Conservation (phyloP, 2,329 filamentous ascomycete species). For the Trichoderma sp. region DNA sequence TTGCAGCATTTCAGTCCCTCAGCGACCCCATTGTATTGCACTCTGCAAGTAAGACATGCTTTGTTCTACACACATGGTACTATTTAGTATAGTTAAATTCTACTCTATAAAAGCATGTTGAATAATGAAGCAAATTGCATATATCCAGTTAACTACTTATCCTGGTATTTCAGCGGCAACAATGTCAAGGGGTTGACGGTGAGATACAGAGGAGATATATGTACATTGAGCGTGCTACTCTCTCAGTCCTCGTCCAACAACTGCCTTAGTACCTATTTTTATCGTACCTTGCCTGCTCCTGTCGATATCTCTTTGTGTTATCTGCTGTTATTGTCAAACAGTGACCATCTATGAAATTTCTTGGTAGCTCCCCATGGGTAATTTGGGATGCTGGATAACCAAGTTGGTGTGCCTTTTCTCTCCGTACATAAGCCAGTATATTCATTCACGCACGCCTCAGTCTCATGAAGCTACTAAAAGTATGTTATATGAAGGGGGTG, state of each 20-base stretch:
- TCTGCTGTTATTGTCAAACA: not conserved
- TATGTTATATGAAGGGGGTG: constrained; percentile 60
- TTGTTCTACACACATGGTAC: not conserved
- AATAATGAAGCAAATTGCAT: not conserved
- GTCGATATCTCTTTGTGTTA: not conserved
- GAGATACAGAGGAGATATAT: not conserved
- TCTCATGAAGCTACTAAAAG: constrained; percentile 57
- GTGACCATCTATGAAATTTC: not conserved
- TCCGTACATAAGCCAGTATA: not conserved
- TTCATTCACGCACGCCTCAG: constrained; percentile 59
- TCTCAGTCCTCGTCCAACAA: not conserved
- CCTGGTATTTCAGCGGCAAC: not conserved
- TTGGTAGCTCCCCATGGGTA: not conserved
- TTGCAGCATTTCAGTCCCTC: not conserved
- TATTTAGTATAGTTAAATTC: no score
- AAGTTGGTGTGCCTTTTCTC: not conserved
- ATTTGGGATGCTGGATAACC: not conserved
- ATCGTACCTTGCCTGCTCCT: not conserved
- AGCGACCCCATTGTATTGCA: not conserved
- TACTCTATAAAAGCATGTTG: not conserved
- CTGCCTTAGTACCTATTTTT: not conserved
- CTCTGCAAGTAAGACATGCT: not conserved
- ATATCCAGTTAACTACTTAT: not conserved
- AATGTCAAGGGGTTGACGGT: not conserved
- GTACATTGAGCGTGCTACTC: not conserved